Base-by-base conservation (phyloP, 2,329 filamentous ascomycete genomes). In the Xylogone sp. region DNA sequence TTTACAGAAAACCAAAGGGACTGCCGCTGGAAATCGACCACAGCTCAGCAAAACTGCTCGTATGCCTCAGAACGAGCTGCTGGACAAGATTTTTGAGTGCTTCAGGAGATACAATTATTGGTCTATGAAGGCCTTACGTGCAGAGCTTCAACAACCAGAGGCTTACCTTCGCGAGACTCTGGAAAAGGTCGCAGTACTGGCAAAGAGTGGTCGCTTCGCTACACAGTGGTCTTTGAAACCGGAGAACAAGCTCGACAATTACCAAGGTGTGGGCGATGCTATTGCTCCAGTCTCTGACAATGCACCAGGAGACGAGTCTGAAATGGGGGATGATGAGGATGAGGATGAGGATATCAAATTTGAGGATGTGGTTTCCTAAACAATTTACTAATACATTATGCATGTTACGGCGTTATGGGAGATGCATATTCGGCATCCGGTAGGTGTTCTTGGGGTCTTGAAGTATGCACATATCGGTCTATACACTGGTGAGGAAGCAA, bases 71-170 rank as follows among this genome's bases (percentile, higher is more conserved):
- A 87, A 90, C 75, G 87, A 94, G 63, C 83, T 99, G 56, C 74
- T 96, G 71, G 92, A 97, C 71, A 80, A 83, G 57, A 84, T 99
- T 55, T 91, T 93, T 75, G 74, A 80, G 46, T 87, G 86, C 66
- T 99, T 97, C 82, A 82, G 86, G 51, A 76, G 87, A 63, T 96
- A 88, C 76, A 84, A 86, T 62, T 97, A 94, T 71, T 99, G 93
- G 92, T 85, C 88, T n/a, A 88, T 97, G 77, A 92, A 90, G 65
- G 83, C 87, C 4, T 81, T 99, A 60, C 90, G 90, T 57, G 78
- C 83, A 47, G 75, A 80, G 54, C 81, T 95, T 39, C 82, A 86
- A 53, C 94, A 99, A 71, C 94, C 94, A 1, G 94, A 97, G 67
- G 85, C 87, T n/a, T 97, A 92, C 68, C 81, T 99, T 55, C 90